These are phyloP conservation scores for Hypoxylon sp. DNA, from an alignment of 2,329 filamentous ascomycete genomes.

Conservation along the genomic window DNA sequence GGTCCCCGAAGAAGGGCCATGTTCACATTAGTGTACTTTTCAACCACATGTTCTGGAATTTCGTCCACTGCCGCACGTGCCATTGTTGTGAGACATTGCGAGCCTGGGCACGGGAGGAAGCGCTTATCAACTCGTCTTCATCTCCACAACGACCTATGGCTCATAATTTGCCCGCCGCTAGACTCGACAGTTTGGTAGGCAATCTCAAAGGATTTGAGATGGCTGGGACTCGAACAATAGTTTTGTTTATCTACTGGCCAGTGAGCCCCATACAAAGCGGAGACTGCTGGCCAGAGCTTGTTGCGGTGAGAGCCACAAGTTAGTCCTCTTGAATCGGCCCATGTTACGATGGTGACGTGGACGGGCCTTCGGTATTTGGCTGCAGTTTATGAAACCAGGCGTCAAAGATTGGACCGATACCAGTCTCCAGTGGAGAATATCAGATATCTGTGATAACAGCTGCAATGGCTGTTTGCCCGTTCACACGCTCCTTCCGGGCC, in stretches of 20 bases:
- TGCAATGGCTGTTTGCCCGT: slow-evolving; percentile 6
- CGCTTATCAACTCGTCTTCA: slow-evolving; percentile 18
- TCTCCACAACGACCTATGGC: slow-evolving; percentile 9
- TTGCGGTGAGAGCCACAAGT: slow-evolving; percentile 42
- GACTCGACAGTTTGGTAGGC: slow-evolving; percentile 4
- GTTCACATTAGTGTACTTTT: slow-evolving; percentile 8
- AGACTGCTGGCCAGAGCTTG: slow-evolving; percentile 31
- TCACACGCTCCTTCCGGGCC: slow-evolving; percentile 3
- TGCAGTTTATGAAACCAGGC: slow-evolving; percentile 28
- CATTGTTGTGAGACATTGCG: slow-evolving; percentile 21
- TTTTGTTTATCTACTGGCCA: slow-evolving; percentile 13
- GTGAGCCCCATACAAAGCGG: slow-evolving; percentile 21
- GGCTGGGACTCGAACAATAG: slow-evolving; percentile 18
- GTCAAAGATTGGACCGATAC: slow-evolving; percentile 17
- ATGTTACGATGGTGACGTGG: slow-evolving; percentile 35
- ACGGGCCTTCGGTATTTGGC: slow-evolving; percentile 19
- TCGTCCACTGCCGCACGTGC: slow-evolving; percentile 16
- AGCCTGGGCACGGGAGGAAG: slow-evolving; percentile 32
- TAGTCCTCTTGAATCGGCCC: slow-evolving; percentile 20
- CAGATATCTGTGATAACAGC: background rate
- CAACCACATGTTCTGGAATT: slow-evolving; percentile 19
- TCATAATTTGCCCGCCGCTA: slow-evolving; percentile 10
- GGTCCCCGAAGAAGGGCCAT: slow-evolving; percentile 24
- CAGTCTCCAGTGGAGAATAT: slow-evolving; percentile 3
- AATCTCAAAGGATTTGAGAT: slow-evolving; percentile 19